Evolutionary conservation across 202 grass and related monocot genomes (phyloP).

Genomic region (Dendrocalamus latiflorus): DNA sequence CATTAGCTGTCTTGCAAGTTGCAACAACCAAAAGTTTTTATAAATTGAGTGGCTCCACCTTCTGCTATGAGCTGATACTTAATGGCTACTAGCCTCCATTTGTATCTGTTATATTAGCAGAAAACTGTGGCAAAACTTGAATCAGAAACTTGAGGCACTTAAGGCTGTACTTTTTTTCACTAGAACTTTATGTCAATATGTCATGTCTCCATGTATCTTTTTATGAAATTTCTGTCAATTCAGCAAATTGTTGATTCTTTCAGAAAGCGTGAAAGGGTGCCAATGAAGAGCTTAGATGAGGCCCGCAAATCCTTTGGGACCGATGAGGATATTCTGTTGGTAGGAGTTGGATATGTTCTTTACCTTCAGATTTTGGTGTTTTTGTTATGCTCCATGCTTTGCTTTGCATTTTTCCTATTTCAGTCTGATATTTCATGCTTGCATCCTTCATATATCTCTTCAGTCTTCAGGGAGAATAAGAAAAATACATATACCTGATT

Average conservation of each 20-base stretch:
- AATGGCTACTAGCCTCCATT: too few relatives aligned
- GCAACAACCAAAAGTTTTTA: background rate
- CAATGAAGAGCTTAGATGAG: slow-evolving; percentile 79
- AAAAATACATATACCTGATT: background rate
- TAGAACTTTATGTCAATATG: background rate
- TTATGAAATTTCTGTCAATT: background rate
- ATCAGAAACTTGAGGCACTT: background rate
- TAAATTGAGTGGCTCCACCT: background rate
- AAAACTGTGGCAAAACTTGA: background rate
- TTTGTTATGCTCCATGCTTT: background rate
- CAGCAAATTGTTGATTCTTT: background rate
- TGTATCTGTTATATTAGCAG: background rate
- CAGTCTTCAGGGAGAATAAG: background rate
- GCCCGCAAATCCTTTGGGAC: slow-evolving; percentile 93
- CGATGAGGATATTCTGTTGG: slow-evolving; percentile 96
- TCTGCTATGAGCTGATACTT: background rate
- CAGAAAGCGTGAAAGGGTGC: slow-evolving; percentile 77
- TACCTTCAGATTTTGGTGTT: background rate
- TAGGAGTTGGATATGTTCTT: slow-evolving; percentile 12
- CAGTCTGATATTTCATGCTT: background rate
- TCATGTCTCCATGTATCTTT: background rate
- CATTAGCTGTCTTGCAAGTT: background rate
- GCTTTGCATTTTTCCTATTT: background rate
- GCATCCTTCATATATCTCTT: background rate
- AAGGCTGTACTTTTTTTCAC: background rate